Evolutionary conservation across 768 basidiomycete species (phyloP).

Genomic region (Lactifluus hygrophoroides): DNA sequence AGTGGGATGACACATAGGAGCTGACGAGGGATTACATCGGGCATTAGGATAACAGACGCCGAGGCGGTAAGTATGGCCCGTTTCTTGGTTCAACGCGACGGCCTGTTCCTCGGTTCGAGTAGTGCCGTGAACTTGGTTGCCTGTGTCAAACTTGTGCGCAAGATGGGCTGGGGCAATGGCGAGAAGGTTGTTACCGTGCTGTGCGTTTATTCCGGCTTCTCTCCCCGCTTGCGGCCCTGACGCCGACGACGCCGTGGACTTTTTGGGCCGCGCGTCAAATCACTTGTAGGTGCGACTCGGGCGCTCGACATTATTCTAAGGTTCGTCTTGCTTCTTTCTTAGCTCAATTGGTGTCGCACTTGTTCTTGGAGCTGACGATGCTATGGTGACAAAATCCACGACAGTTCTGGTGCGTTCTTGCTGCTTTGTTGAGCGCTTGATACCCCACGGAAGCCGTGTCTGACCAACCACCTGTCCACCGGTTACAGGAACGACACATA

Average conservation of each 20-base stretch:
- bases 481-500: conserved; percentile 46
- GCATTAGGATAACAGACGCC: conserved; percentile 70
- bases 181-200: conserved; percentile 79
- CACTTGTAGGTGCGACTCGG: conserved; percentile 64
- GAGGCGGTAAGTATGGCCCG: conserved; percentile 97
- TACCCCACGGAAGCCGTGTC: background rate
- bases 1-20: conserved; percentile 1
- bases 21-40: conserved; percentile 7
- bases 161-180: conserved; percentile 58
- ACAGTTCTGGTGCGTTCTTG: conserved; percentile 42
- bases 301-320: conserved; percentile 88
- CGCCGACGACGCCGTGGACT: conserved; percentile 23
- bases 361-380: background rate
- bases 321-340: conserved; percentile 32
- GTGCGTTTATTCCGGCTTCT: conserved; percentile 34
- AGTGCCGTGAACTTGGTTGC: conserved; percentile 96
- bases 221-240: background rate
- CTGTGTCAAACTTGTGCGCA: conserved; percentile 69
- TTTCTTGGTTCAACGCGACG: conserved; percentile 83
- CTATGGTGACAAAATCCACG: background rate
- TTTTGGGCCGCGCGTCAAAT: conserved; percentile 23
- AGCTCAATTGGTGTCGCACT: background rate
- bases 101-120: conserved; percentile 91
- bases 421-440: background rate
- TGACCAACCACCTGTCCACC: background rate